Evolutionary conservation across 2,329 filamentous ascomycete species (phyloP), one percentile per base, ranked within the genome.

Genomic region (Annulohypoxylon truncatum): DNA sequence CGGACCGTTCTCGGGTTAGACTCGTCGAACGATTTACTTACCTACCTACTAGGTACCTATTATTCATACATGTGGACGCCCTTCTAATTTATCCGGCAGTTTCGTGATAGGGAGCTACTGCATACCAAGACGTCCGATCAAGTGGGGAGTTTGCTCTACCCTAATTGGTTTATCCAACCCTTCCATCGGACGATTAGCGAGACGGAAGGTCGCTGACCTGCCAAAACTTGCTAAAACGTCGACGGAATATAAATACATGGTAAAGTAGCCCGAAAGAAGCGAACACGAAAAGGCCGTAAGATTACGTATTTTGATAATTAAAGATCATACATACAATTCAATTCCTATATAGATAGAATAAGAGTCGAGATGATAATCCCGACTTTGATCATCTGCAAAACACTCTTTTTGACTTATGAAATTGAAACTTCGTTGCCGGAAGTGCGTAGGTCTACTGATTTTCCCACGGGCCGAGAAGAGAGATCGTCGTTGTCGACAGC

Each of bases 371-470:
- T 29, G 26, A 55, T 40, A 42, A 38, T 50, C 40, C 28, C 33
- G 20, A 60, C 28, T 20, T 44, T 38, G 33, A 46, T 33, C 18
- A 63, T 52, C 59, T 38, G 26, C 51, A 28, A 24, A 24, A 38
- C 44, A 48, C 44, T 24, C 29, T 47, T 58, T 56, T 48, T 42
- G 46, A 64, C 35, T 44, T 38, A 57, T 26, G 26, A 44, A 61
- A 46, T 50, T 26, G 22, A 40, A 46, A 29, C 47, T 33, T 59
- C 64, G 52, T 64, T 56, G 55, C 60, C 53, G 50, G 22, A 61
- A 57, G 35, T 66, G 56, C 61, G 44, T 53, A 52, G 29, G 28
- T 65, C 42, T 68, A 59, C 57, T 40, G 52, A 58, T 22, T 42
- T 22, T 57, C 38, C 38, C 44, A 48, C 13, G 10, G 15, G 48